Base-by-base conservation (phyloP, 2,329 filamentous ascomycete species). In the Cercospora sp. region DNA sequence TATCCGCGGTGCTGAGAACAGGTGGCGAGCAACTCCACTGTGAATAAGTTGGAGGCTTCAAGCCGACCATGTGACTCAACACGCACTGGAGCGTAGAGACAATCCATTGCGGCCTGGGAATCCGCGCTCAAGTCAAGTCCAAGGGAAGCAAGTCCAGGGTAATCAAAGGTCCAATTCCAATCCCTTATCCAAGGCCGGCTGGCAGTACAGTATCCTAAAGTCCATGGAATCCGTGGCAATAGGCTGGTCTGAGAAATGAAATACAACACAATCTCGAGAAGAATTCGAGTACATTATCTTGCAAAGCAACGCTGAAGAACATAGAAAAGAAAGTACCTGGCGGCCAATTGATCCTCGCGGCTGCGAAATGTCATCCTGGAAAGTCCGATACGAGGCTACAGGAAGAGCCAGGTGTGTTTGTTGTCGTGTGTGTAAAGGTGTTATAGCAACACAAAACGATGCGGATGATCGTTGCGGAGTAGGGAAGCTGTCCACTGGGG, bases 311-410 rank as follows among this genome's bases (percentile, higher is more conserved):
- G 70, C 40, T 69, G 68, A 68, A 71, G 65, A 71, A 66, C 63
- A 64, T 57, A 58, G 64, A 67, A 72, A 73, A 74, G 73, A 71
- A 72, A 74, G 74, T 79, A 79, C 78, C 78, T 79, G 76, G 75
- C 73, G 72, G 75, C 71, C 74, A 77, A 75, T 68, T 71, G 71
- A 63, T 78, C 75, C 74, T 79, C 76, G 75, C 75, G 73, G 76
- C 63, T 76, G 76, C 76, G 75, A 77, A 72, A 73, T 73, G 73
- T 78, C 78, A 79, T 79, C 76, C 77, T 79, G 78, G 73, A 61
- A 33, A 57, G 53, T 60, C 20, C 62, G 60, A 53, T 61, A 60
- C 67, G 42, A 69, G 67, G 71, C 72, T 71, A 66, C 72, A 68
- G 73, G 71, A 67, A 74, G 73, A 72, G 70, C 68, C 65, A 63